Percentiles rank a stretch among this genome's conserved stretches.
phyloP scores from a whole-genome alignment of 768 basidiomycete species.

The Lepiota brunneoincarnata region DNA sequence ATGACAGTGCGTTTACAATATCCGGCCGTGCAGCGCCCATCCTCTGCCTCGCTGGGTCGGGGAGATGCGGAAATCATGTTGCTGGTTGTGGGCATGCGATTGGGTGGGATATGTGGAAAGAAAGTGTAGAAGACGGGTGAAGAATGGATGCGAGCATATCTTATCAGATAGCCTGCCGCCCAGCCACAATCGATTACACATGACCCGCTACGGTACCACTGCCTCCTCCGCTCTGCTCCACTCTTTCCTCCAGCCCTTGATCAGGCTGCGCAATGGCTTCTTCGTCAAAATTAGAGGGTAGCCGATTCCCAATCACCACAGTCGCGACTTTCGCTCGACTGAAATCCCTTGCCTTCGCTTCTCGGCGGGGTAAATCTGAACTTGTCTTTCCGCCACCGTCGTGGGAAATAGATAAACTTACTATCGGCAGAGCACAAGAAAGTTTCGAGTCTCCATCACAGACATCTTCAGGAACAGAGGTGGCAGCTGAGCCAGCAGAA shows the following conservation, averaged over 20 bases:
- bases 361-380: conserved; percentile 15
- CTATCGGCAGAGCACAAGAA: background rate
- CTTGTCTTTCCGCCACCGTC: conserved; percentile 44
- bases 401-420: conserved; percentile 35
- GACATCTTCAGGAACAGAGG: background rate
- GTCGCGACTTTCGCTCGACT: conserved; percentile 32
- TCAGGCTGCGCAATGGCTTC: background rate
- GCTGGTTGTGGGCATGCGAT: conserved; percentile 39
- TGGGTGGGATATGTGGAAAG: conserved; percentile 32
- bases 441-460: background rate
- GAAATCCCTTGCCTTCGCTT: conserved; percentile 28
- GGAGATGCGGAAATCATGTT: conserved; percentile 27
- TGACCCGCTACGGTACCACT: background rate
- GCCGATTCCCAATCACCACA: conserved; percentile 28
- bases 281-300: background rate
- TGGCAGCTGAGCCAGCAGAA: background rate
- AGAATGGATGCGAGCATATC: background rate
- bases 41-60: conserved; percentile 38
- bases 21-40: conserved; percentile 25
- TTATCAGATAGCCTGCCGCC: background rate
- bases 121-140: conserved; percentile 17
- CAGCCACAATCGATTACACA: background rate
- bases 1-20: conserved; percentile 26
- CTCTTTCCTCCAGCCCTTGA: background rate
- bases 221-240: conserved; percentile 1